phyloP scores from a whole-genome alignment of 441 rosid genomes.

The Adansonia rubrostipa region DNA sequence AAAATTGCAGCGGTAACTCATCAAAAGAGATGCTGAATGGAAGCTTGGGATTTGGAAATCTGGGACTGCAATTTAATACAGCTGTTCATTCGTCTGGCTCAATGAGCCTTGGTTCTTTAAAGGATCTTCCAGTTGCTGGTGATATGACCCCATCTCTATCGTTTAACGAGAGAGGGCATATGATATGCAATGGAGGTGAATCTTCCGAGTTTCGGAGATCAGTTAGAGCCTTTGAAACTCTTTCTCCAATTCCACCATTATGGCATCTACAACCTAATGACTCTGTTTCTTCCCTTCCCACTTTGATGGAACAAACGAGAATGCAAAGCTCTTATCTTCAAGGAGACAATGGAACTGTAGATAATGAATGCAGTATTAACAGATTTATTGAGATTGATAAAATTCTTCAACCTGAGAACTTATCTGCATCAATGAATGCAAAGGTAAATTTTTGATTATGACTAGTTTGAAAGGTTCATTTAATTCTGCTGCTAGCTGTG shows the following conservation, averaged over 20 bases:
- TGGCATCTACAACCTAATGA: constrained; percentile 39
- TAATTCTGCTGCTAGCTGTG: neutral
- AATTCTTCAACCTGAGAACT: constrained; percentile 39
- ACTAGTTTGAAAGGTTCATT: constrained; percentile 6
- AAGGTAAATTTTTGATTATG: constrained; percentile 28
- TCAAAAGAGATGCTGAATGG: constrained; percentile 32
- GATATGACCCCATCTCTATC: constrained; percentile 33
- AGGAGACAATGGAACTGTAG: constrained; percentile 30
- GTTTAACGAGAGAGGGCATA: constrained; percentile 21
- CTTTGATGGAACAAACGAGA: constrained; percentile 32
- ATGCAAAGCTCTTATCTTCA: constrained; percentile 32
- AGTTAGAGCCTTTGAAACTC: constrained; percentile 33
- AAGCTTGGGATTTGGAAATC: constrained; percentile 31
- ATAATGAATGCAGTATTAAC: constrained; percentile 25
- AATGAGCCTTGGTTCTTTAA: constrained; percentile 32
- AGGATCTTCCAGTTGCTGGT: constrained; percentile 32
- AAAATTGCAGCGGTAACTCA: constrained; percentile 28
- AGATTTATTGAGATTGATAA: constrained; percentile 37
- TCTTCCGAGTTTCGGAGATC: constrained; percentile 36
- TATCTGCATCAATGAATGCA: constrained; percentile 30
- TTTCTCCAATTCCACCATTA: constrained; percentile 34
- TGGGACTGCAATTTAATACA: constrained; percentile 28
- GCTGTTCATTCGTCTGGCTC: constrained; percentile 25
- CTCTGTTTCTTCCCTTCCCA: constrained; percentile 33
- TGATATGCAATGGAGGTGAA: constrained; percentile 28